Base-by-base conservation (phyloP, 164 flowering plant species). In the Stephania cephalantha region DNA sequence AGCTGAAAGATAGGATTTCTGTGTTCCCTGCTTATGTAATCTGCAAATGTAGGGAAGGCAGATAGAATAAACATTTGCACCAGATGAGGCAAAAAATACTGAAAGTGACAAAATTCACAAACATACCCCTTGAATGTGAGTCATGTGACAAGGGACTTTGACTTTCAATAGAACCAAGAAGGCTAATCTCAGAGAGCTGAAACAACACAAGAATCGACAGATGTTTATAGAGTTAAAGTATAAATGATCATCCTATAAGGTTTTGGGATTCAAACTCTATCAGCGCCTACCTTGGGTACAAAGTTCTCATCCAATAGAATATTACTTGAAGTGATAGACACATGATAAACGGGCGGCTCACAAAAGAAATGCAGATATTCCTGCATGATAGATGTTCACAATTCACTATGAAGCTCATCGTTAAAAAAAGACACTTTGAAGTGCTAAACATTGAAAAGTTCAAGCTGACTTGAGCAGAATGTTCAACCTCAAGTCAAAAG, bases 321-420 rank as follows among this genome's bases (percentile, higher is more conserved):
- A 66, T 72, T 87, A 78, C 89, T 89, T 75, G 95, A 87, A 83
- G 77, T 87, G 82, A 93, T 77, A 67, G 92, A 85, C 50, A 88
- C 86, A 70, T 88, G 85, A 75, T 83, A 79, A 15, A 87, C 72
- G 17, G 95, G 95, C 13, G 90, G 93, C 48, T 90, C 88, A 78
- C 87, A 87, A 83, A 93, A 91, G 73, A 85, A 84, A 63, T 81
- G 83, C 84, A 93, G 78, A 79, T 93, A 93, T 78, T 93, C 97
- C 98, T 93, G 90, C 86, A 85, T 45, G 63, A 15, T 45, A 71
- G 48, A 75, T 50, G 77, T 44, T 6, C 20, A 58, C 20, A 0
- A 58, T 58, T 58, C 64, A 58, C 64, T 6, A 58, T 15, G 20
- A 1, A 13, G 64, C 20, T 55, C 20, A 15, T 18, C 18, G 2